phyloP scores from a whole-genome alignment of 1,284 basidiomycete species.

The Mycosarcoma mackinlayi region DNA sequence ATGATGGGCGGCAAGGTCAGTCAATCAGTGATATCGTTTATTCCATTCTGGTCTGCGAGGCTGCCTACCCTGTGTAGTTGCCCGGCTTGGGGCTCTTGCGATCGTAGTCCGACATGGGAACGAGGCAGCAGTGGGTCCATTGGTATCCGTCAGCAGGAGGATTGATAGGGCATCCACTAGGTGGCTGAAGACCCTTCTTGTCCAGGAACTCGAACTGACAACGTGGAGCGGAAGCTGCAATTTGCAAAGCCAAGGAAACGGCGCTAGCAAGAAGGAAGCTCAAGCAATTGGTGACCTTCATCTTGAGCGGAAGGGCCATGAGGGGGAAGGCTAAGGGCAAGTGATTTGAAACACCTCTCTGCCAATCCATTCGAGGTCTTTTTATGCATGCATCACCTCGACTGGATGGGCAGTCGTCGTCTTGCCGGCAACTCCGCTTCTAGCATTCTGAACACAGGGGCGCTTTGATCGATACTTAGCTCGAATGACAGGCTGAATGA shows the following conservation, averaged over 20 bases:
- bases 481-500: no score
- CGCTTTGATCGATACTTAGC: no score
- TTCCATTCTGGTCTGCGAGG: no score
- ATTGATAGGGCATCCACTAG: constrained; percentile 9
- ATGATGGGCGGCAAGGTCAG: not conserved
- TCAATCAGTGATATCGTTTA: not conserved
- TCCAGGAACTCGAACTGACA: constrained; percentile 12
- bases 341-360: no score
- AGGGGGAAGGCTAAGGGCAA: not conserved
- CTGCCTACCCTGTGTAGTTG: constrained; percentile 14
- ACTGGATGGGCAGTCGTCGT: no score
- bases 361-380: no score
- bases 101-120: constrained; percentile 9
- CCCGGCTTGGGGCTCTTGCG: not conserved
- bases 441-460: no score
- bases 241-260: constrained; percentile 2
- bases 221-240: constrained; percentile 20
- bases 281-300: constrained; percentile 5
- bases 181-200: not conserved
- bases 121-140: constrained; percentile 31
- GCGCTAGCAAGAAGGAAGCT: constrained; percentile 1
- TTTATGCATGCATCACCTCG: no score
- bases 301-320: constrained; percentile 8
- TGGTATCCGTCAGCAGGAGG: not conserved
- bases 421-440: no score